These are phyloP conservation scores for Ilyonectria robusta DNA, from an alignment of 2,329 filamentous ascomycete genomes.

Conservation along the genomic window DNA sequence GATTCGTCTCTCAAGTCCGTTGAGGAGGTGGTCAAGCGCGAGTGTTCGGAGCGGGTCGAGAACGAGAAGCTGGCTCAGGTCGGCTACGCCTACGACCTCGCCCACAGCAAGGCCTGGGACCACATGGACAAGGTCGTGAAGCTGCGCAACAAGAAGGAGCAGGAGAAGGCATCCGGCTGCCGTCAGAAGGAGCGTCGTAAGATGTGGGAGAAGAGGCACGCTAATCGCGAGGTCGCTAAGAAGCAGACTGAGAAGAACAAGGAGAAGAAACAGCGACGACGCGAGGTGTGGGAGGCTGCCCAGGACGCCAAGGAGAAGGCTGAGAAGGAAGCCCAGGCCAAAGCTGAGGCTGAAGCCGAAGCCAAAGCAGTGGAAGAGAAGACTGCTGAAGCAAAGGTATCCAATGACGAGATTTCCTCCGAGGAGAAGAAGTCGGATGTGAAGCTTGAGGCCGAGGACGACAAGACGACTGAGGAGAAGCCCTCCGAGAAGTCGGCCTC, in stretches of 20 bases:
- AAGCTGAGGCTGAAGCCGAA: constrained; percentile 17
- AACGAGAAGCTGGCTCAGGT: constrained; percentile 73
- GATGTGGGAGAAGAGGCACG: constrained; percentile 65
- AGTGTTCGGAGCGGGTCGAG: constrained; percentile 61
- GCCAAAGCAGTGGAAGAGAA: constrained; percentile 31
- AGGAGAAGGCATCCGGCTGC: constrained; percentile 64
- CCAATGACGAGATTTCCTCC: constrained; percentile 39
- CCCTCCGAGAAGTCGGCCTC: constrained; percentile 15
- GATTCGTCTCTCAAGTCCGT: constrained; percentile 60
- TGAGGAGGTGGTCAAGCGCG: constrained; percentile 69
- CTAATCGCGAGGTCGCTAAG: constrained; percentile 58
- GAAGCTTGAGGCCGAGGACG: constrained; percentile 18
- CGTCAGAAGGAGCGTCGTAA: constrained; percentile 61
- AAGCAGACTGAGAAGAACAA: constrained; percentile 58
- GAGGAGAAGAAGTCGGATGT: constrained; percentile 34
- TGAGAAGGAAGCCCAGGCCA: constrained; percentile 38
- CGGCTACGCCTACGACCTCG: constrained; percentile 71
- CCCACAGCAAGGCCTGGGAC: constrained; percentile 70
- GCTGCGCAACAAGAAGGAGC: constrained; percentile 64
- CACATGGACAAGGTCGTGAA: constrained; percentile 66
- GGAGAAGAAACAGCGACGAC: constrained; percentile 53
- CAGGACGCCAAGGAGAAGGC: constrained; percentile 49
- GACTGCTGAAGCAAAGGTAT: constrained; percentile 15
- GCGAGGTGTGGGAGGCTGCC: constrained; percentile 46
- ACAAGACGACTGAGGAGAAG: constrained; percentile 43